Evolutionary conservation across 2,329 filamentous ascomycete genomes (phyloP).

Genomic region (Colletotrichum falcatum): DNA sequence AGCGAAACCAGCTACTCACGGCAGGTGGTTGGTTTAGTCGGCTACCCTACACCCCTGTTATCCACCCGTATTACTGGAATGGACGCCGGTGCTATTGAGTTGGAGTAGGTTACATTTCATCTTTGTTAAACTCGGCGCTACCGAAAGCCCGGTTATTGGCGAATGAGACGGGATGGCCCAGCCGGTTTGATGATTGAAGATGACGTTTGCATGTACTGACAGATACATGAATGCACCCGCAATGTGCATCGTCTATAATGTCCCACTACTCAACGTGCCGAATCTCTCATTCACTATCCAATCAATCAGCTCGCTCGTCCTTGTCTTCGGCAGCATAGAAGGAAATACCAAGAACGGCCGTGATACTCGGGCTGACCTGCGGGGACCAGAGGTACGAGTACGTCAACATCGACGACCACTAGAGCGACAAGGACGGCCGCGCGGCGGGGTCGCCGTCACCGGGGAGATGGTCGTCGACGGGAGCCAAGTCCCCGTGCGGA

Average conservation of each 20-base stretch:
- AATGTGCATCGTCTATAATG: slow-evolving; percentile 5
- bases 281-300: neutral
- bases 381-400: slow-evolving; percentile 67
- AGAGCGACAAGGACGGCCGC: slow-evolving; percentile 59
- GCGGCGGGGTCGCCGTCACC: slow-evolving; percentile 55
- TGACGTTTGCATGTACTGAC: neutral
- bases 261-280: neutral
- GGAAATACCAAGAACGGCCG: neutral
- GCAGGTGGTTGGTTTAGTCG: neutral
- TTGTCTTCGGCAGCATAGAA: neutral
- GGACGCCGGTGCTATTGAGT: neutral
- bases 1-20: neutral
- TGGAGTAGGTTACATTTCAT: slow-evolving; percentile 34
- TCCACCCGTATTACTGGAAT: neutral
- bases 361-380: slow-evolving; percentile 55
- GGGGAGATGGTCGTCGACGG: slow-evolving; percentile 60
- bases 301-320: slow-evolving; percentile 13
- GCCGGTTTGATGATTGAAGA: neutral
- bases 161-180: neutral
- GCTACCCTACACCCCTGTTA: too few species aligned
- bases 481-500: slow-evolving; percentile 67
- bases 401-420: slow-evolving; percentile 74
- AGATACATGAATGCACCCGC: neutral
- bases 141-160: neutral
- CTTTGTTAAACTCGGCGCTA: neutral